Evolutionary conservation across 805 yeast genomes (phyloP).

Genomic region (Barnettozyma wickerhamii): DNA sequence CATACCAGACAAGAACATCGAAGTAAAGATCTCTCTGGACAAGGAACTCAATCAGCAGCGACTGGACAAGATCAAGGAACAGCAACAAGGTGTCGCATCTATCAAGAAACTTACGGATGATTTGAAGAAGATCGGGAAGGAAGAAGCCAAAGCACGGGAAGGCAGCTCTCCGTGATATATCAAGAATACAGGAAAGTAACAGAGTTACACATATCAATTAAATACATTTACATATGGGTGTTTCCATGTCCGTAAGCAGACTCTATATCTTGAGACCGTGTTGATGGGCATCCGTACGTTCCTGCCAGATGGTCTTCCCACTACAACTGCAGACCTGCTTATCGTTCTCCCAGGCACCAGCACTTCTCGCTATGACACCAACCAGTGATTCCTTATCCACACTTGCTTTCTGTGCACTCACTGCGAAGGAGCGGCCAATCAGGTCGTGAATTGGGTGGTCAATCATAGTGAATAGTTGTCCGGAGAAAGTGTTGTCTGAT

Average conservation of each 20-base stretch:
- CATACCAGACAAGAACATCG: constrained; percentile 23
- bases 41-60: constrained; percentile 9
- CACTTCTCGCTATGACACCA: constrained; percentile 93
- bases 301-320: constrained; percentile 96
- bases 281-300: constrained; percentile 67
- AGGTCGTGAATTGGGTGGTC: constrained; percentile 49
- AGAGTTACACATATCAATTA: too few species aligned
- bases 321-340: constrained; percentile 91
- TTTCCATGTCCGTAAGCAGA: constrained; percentile 3
- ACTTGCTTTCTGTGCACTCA: constrained; percentile 22
- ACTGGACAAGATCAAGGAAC: not conserved
- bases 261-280: constrained; percentile 44
- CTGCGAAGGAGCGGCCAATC: constrained; percentile 59
- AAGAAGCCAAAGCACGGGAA: not conserved
- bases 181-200: too few species aligned
- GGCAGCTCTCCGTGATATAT: not conserved
- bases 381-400: constrained; percentile 40
- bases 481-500: constrained; percentile 27
- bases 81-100: not conserved
- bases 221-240: too few species aligned
- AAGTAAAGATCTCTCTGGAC: constrained; percentile 25
- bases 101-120: not conserved
- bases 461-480: constrained; percentile 43
- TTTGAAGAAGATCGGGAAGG: not conserved
- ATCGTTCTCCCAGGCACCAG: constrained; percentile 96